A percentile compares a stretch with the other conserved stretches of the same genome.
These are phyloP conservation scores for Trametes cingulata DNA, from an alignment of 768 basidiomycete genomes.

Conservation along the genomic window DNA sequence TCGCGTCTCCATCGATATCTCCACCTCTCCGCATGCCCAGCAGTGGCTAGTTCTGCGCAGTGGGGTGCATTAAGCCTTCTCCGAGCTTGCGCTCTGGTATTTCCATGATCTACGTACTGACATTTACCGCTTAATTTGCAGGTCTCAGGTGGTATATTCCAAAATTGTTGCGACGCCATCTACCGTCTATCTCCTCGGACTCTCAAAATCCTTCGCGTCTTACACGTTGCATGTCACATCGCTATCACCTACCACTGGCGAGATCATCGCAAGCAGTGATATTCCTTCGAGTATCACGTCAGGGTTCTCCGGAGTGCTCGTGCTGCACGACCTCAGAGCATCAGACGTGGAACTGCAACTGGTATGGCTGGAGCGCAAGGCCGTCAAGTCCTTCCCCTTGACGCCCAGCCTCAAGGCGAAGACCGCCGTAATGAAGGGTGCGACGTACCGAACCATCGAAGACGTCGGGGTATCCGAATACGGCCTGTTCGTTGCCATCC, in stretches of 20 bases:
- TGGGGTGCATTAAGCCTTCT: not conserved
- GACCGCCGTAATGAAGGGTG: slow-evolving; percentile 42
- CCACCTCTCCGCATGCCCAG: no score
- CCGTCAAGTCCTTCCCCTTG: slow-evolving; percentile 52
- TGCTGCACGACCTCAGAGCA: slow-evolving; percentile 31
- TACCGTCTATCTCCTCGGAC: slow-evolving; percentile 57
- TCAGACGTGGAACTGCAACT: slow-evolving; percentile 36
- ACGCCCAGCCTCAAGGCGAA: slow-evolving; percentile 53
- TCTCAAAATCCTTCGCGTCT: slow-evolving; percentile 45
- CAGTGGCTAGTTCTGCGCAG: no score
- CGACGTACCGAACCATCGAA: slow-evolving; percentile 51
- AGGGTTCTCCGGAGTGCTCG: slow-evolving; percentile 38
- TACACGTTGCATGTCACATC: slow-evolving; percentile 70
- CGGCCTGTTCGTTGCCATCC: slow-evolving; percentile 63
- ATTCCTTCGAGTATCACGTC: slow-evolving; percentile 53
- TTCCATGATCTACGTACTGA: not conserved
- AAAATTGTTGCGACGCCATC: slow-evolving; percentile 54
- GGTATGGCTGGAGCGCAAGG: slow-evolving; percentile 55
- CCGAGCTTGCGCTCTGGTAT: no score
- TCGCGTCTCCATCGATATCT: not conserved
- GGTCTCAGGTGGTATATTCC: slow-evolving; percentile 65
- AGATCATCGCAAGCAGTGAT: slow-evolving; percentile 46
- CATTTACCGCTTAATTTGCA: slow-evolving; percentile 29
- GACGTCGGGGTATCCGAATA: slow-evolving; percentile 59
- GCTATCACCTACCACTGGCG: slow-evolving; percentile 55